phyloP scores from a whole-genome alignment of 768 basidiomycete species.

The Boletus edulis region DNA sequence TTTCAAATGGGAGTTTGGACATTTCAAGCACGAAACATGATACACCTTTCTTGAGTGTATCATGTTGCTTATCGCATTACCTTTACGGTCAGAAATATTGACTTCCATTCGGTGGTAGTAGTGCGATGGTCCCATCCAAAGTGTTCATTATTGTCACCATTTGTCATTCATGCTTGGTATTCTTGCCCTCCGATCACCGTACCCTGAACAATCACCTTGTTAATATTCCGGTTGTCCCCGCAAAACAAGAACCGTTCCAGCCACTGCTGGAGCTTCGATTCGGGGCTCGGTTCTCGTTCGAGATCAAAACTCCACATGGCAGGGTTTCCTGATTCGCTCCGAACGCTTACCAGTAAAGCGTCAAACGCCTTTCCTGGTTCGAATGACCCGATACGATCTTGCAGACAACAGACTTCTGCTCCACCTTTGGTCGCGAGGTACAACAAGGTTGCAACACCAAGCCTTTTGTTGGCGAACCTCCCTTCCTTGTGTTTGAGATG shows the following conservation, averaged over 20 bases:
- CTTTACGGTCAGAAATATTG: not conserved
- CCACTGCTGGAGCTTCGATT: slow-evolving; percentile 45
- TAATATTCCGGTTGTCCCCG: slow-evolving; percentile 84
- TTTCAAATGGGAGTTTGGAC: slow-evolving; percentile 72
- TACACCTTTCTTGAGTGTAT: not conserved
- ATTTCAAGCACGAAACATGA: slow-evolving; percentile 33
- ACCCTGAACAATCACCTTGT: slow-evolving; percentile 82
- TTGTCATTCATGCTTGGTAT: slow-evolving; percentile 16
- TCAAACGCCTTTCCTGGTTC: slow-evolving; percentile 85
- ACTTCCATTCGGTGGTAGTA: not conserved
- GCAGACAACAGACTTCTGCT: slow-evolving; percentile 75
- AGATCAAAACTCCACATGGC: slow-evolving; percentile 48
- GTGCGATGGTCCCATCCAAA: not conserved
- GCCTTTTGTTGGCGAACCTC: slow-evolving; percentile 54
- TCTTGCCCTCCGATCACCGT: slow-evolving; percentile 68
- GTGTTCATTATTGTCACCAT: slow-evolving; percentile 3
- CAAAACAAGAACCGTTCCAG: slow-evolving; percentile 86
- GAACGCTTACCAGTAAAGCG: slow-evolving; percentile 71
- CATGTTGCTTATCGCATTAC: not conserved
- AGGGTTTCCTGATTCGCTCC: slow-evolving; percentile 51
- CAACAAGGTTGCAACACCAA: slow-evolving; percentile 73
- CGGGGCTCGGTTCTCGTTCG: slow-evolving; percentile 32
- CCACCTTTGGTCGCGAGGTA: slow-evolving; percentile 93
- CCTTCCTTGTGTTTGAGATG: slow-evolving; percentile 1
- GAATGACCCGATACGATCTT: slow-evolving; percentile 72